Conservation (phyloP, 2,329 filamentous ascomycete genomes). For the Xylariaceae sp. region DNA sequence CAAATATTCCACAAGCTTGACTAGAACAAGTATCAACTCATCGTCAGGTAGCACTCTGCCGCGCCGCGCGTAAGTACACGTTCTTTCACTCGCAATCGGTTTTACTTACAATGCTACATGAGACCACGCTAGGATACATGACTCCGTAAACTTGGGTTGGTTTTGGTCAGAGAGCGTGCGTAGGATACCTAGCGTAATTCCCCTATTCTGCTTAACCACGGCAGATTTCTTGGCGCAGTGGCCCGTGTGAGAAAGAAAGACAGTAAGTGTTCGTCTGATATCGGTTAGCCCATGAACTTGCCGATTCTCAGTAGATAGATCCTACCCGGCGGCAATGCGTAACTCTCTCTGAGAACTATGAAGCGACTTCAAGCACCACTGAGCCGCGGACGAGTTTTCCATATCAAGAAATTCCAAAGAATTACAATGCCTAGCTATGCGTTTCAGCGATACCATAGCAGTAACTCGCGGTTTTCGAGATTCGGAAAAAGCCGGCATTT, state of each 20-base stretch:
- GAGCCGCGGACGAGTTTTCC: slow-evolving; percentile 62
- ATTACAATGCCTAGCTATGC: slow-evolving; percentile 63
- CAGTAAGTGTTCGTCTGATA: slow-evolving; percentile 56
- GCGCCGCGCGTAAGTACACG: slow-evolving; percentile 4
- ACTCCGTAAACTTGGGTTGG: slow-evolving; percentile 68
- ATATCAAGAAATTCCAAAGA: slow-evolving; percentile 60
- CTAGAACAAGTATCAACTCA: slow-evolving; percentile 79
- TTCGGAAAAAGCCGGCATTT: slow-evolving; percentile 44
- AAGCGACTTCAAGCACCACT: slow-evolving; percentile 77
- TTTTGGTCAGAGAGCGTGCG: slow-evolving; percentile 68
- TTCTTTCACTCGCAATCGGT: not conserved
- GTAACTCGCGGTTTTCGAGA: slow-evolving; percentile 61
- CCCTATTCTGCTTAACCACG: slow-evolving; percentile 59
- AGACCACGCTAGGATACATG: slow-evolving; percentile 80
- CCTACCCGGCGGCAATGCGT: slow-evolving; percentile 71
- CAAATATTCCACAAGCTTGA: slow-evolving; percentile 80
- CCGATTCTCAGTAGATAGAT: slow-evolving; percentile 21
- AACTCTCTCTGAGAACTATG: slow-evolving; percentile 82
- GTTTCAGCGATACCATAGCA: slow-evolving; percentile 67
- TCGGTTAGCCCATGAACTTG: slow-evolving; percentile 19
- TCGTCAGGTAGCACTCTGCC: slow-evolving; percentile 66
- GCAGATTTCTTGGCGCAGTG: slow-evolving; percentile 34
- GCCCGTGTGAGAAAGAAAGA: slow-evolving; percentile 56
- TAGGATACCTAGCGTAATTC: slow-evolving; percentile 66
- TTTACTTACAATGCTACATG: slow-evolving; percentile 67